A percentile compares a stretch with the other conserved stretches of the same genome.
Evolutionary conservation across 495 filamentous ascomycete species (phyloP).

Genomic region (Podospora tetraspora): DNA sequence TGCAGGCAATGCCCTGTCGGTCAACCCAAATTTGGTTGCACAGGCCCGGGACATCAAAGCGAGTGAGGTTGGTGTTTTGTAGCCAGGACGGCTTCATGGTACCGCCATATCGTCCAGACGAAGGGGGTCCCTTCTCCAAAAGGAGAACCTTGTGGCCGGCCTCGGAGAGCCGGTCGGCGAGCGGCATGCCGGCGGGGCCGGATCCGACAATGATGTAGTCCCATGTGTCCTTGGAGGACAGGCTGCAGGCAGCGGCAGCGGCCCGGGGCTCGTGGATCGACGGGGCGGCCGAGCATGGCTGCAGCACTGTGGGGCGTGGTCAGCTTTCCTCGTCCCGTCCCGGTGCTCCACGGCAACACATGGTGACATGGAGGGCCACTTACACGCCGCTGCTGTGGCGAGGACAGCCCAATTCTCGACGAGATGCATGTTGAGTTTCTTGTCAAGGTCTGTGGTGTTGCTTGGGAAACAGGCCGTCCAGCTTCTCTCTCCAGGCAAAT

Average conservation of each 20-base stretch:
- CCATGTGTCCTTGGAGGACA: constrained; percentile 41
- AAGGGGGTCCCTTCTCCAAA: constrained; percentile 56
- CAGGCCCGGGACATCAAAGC: constrained; percentile 68
- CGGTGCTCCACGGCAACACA: neutral
- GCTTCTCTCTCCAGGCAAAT: neutral
- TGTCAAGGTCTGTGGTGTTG: neutral
- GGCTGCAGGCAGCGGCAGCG: constrained; percentile 14
- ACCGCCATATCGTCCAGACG: constrained; percentile 52
- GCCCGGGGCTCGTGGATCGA: constrained; percentile 6
- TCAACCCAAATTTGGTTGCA: constrained; percentile 60
- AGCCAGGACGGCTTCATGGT: constrained; percentile 53
- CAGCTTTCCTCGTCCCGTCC: neutral
- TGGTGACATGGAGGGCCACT: neutral
- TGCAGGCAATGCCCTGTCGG: constrained; percentile 54
- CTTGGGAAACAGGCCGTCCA: neutral
- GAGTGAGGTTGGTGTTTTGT: constrained; percentile 56
- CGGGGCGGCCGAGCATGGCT: constrained; percentile 11
- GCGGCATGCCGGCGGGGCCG: constrained; percentile 55
- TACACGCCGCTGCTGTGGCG: constrained; percentile 12
- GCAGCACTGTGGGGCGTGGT: constrained; percentile 11
- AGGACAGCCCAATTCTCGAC: constrained; percentile 14
- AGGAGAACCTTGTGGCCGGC: constrained; percentile 55
- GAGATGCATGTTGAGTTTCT: constrained; percentile 9
- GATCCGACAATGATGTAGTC: constrained; percentile 61
- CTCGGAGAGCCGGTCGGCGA: constrained; percentile 56